These are phyloP conservation scores for Dipodascus albidus DNA, from an alignment of 805 yeast species.

Conservation along the genomic window DNA sequence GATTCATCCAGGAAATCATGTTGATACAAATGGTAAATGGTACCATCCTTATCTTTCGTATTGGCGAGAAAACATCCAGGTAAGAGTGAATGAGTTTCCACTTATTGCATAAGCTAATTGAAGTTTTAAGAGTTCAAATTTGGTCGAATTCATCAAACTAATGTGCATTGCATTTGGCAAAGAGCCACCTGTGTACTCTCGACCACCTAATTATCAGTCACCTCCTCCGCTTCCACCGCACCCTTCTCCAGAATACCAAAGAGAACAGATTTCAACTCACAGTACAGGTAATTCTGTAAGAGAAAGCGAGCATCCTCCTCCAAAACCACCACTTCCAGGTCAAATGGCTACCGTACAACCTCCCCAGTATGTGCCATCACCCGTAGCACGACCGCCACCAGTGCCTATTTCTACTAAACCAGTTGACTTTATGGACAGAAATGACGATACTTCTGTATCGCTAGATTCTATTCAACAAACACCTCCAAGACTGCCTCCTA, in stretches of 20 bases:
- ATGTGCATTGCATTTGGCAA: conserved; percentile 28
- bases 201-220: conserved; percentile 15
- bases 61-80: conserved; percentile 35
- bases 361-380: conserved; percentile 1
- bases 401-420: not conserved
- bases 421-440: not conserved
- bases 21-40: conserved; percentile 61
- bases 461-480: conserved; percentile 6
- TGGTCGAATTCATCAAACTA: conserved; percentile 26
- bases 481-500: conserved; percentile 30
- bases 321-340: conserved; percentile 2
- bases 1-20: conserved; percentile 48
- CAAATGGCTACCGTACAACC: conserved; percentile 2
- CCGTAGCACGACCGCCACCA: not conserved
- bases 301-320: not conserved
- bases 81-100: not conserved
- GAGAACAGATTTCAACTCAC: conserved; percentile 1
- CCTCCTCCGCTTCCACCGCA: conserved; percentile 5
- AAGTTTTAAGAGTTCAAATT: conserved; percentile 15
- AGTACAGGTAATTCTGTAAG: not conserved
- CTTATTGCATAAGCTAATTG: not conserved
- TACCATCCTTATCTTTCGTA: conserved; percentile 56
- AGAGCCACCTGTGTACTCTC: conserved; percentile 36
- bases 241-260: conserved; percentile 6
- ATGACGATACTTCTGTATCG: not conserved